Percentiles rank a stretch among this genome's conserved stretches.
Conservation (phyloP, 2,329 filamentous ascomycete species). For the Calonectria pauciramosa region DNA sequence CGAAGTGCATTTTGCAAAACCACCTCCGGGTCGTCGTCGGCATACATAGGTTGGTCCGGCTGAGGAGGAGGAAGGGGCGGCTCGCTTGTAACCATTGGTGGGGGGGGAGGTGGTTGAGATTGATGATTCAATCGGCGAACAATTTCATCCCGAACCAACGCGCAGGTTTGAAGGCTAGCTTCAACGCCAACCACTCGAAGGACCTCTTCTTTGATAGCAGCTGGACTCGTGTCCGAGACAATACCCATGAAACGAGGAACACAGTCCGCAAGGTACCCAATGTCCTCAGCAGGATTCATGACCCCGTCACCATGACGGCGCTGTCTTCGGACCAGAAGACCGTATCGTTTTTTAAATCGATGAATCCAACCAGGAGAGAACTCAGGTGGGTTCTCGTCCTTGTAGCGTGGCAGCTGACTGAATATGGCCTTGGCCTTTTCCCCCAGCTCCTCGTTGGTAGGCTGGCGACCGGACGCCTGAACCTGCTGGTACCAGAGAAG, state of each 20-base stretch:
- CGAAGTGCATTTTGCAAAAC: slow-evolving; percentile 71
- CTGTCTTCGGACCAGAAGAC: slow-evolving; percentile 69
- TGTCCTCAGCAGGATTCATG: slow-evolving; percentile 66
- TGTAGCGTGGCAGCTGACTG: slow-evolving; percentile 70
- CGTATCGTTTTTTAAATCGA: slow-evolving; percentile 74
- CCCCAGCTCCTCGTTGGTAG: slow-evolving; percentile 73
- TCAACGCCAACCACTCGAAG: slow-evolving; percentile 69
- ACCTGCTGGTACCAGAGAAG: slow-evolving; percentile 69
- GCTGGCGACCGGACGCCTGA: slow-evolving; percentile 66
- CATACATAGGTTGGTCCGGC: slow-evolving; percentile 57
- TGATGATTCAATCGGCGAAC: slow-evolving; percentile 55
- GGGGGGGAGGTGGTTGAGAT: slow-evolving; percentile 37
- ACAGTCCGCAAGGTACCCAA: slow-evolving; percentile 72
- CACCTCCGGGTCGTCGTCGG: slow-evolving; percentile 69
- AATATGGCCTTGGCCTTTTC: slow-evolving; percentile 74
- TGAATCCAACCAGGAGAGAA: slow-evolving; percentile 76
- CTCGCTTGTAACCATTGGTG: slow-evolving; percentile 44
- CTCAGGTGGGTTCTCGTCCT: slow-evolving; percentile 71
- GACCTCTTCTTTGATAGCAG: slow-evolving; percentile 70
- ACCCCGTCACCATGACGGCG: slow-evolving; percentile 64
- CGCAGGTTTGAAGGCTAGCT: slow-evolving; percentile 65
- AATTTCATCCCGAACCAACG: slow-evolving; percentile 71
- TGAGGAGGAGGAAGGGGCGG: slow-evolving; percentile 47
- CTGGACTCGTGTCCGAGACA: slow-evolving; percentile 69
- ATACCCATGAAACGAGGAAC: slow-evolving; percentile 72